Conservation (phyloP, 768 basidiomycete species). For the Tremella fuciformis region DNA sequence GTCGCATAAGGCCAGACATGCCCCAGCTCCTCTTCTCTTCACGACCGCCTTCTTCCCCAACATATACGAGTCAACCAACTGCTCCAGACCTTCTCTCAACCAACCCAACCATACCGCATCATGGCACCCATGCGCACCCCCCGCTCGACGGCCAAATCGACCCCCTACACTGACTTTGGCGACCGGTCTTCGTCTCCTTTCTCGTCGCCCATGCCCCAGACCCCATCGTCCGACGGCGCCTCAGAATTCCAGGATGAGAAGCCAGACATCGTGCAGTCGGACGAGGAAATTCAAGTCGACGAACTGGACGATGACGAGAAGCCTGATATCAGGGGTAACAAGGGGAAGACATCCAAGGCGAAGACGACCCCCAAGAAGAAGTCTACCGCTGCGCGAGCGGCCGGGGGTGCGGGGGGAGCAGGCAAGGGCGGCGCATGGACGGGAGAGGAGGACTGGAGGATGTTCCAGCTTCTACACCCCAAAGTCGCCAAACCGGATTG, state of each 20-base stretch:
- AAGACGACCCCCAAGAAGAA: not conserved
- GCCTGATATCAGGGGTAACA: not conserved
- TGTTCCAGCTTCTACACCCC: slow-evolving; percentile 2
- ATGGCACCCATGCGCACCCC: too few relatives aligned
- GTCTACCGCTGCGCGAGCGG: not conserved
- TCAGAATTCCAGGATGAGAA: not conserved
- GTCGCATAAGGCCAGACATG: too few relatives aligned
- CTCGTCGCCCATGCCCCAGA: slow-evolving; percentile 3
- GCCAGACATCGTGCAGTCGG: not conserved
- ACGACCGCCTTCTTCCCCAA: too few relatives aligned
- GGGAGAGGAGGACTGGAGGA: slow-evolving; percentile 5
- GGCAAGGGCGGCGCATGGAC: slow-evolving; percentile 1
- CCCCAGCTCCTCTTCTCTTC: too few relatives aligned
- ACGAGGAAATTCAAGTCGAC: not conserved
- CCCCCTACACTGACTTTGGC: too few relatives aligned
- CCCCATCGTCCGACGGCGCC: not conserved
- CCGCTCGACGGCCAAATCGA: too few relatives aligned
- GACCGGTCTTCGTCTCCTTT: not conserved
- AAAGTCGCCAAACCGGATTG: slow-evolving; percentile 1
- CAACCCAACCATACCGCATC: too few relatives aligned
- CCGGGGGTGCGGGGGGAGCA: not conserved
- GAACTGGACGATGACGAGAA: not conserved
- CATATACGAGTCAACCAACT: too few relatives aligned
- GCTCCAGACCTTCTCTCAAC: too few relatives aligned
- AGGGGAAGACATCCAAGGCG: not conserved